These are phyloP conservation scores for Aspergillus hancockii DNA, from an alignment of 495 filamentous ascomycete species.

Conservation along the genomic window DNA sequence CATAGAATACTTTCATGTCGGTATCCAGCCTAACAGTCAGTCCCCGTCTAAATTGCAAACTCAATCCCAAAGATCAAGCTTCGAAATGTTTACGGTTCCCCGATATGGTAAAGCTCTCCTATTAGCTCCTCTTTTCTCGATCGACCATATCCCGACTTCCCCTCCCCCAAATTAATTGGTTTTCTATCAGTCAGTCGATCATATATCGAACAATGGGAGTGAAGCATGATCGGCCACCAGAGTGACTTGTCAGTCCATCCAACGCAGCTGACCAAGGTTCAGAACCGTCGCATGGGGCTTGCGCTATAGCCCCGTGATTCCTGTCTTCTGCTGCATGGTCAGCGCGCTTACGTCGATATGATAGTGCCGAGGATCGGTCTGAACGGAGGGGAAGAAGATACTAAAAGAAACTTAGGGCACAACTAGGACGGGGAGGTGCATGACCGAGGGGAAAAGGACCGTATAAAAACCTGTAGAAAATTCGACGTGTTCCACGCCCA, in stretches of 20 bases:
- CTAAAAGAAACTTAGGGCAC: neutral
- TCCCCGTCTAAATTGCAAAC: neutral
- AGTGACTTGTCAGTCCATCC: neutral
- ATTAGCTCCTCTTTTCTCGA: neutral
- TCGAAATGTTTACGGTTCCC: neutral
- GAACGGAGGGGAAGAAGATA: neutral
- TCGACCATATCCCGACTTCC: neutral
- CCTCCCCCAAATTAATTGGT: neutral
- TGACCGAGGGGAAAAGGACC: neutral
- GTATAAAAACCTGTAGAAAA: neutral
- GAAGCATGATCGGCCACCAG: neutral
- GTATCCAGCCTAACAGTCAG: neutral
- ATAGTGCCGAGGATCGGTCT: conserved; percentile 1
- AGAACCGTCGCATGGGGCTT: neutral
- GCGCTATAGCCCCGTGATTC: neutral
- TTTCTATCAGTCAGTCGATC: neutral
- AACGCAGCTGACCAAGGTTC: neutral
- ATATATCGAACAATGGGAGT: neutral
- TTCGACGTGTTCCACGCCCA: conserved; percentile 14
- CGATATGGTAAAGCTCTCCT: neutral
- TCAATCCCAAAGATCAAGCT: neutral
- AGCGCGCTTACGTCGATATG: neutral
- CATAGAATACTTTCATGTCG: neutral
- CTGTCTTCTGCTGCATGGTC: neutral
- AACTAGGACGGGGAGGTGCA: neutral